Evolutionary conservation across 202 grass and related monocot species (phyloP), one percentile per base, ranked within the genome.

Genomic region (Brachypodium distachyon): DNA sequence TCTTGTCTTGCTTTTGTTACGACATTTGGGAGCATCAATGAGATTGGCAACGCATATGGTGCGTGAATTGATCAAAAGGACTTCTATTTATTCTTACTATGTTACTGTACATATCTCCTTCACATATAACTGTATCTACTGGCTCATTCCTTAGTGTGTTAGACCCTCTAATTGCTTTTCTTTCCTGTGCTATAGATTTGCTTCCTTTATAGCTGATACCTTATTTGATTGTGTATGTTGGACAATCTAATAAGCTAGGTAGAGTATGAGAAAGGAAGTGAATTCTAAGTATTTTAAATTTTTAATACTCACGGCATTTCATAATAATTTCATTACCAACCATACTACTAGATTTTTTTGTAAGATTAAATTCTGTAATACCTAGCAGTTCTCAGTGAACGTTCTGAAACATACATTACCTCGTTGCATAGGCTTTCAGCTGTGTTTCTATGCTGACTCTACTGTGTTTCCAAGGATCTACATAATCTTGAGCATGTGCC

Each of bases 11-110:
- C 81, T 3, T 99, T 95, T 80, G 96, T 99, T 70, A 78, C 75
- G 14, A 60, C 73, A 62, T 99, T 95, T 89, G 89, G 96, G 63
- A 92, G 87, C 87, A 95, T 99, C 68, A 90, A 88, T 62, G 91
- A 99, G 83, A 99, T 99, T 10, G 91, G 96, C 54, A 99, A 95
- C 90, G 96, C 96, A 83, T 99, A 99, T 76, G 96, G 96, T 99
- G 59, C 1, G 73, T 87, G 50, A 52, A 34, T 41, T 70, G 23
- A 47, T 32, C 6, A n/a, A 23, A n/a, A 66, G 31, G 16, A 28
- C n/a, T 41, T 22, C 31, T 54, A 22, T 55, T 51, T n/a, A 14
- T 61, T 48, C 68, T 61, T 59, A 69, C 42, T 80, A 68, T 40
- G 4, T 44, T 40, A n/a, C n/a, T n/a, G n/a, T n/a, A 29, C 29